These are phyloP conservation scores for Trichophyton verrucosum DNA, from an alignment of 2,329 filamentous ascomycete genomes.

Conservation along the genomic window DNA sequence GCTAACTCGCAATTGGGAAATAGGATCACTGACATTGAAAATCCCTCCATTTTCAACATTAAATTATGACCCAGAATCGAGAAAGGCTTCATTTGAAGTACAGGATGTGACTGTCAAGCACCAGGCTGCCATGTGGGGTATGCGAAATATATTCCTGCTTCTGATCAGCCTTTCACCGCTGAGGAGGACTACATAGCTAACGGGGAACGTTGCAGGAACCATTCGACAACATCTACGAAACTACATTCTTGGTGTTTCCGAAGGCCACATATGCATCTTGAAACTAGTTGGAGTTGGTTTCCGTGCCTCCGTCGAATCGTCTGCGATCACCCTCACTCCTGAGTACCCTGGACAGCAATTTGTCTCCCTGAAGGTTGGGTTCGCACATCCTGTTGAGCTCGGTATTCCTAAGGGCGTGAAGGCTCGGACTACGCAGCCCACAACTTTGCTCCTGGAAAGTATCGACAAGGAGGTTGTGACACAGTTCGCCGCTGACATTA, in stretches of 20 bases:
- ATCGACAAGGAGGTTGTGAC: slow-evolving; percentile 75
- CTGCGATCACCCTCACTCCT: slow-evolving; percentile 51
- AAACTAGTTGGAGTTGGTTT: slow-evolving; percentile 92
- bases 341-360: slow-evolving; percentile 75
- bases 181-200: not conserved
- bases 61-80: slow-evolving; percentile 49
- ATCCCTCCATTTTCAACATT: slow-evolving; percentile 71
- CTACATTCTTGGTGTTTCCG: slow-evolving; percentile 83
- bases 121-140: slow-evolving; percentile 96
- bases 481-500: slow-evolving; percentile 79
- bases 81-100: slow-evolving; percentile 57
- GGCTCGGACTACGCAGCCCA: slow-evolving; percentile 80
- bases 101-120: slow-evolving; percentile 54
- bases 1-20: slow-evolving; percentile 6
- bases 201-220: slow-evolving; percentile 49
- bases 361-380: slow-evolving; percentile 87
- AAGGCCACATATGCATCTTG: slow-evolving; percentile 88
- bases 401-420: slow-evolving; percentile 69
- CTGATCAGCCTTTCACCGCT: not conserved
- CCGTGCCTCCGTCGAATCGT: slow-evolving; percentile 72
- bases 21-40: slow-evolving; percentile 61
- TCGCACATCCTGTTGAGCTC: slow-evolving; percentile 89
- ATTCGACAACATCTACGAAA: slow-evolving; percentile 81
- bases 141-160: slow-evolving; percentile 14
- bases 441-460: slow-evolving; percentile 80